Conservation (phyloP, 2,329 filamentous ascomycete genomes). For the Penicillium sp. region DNA sequence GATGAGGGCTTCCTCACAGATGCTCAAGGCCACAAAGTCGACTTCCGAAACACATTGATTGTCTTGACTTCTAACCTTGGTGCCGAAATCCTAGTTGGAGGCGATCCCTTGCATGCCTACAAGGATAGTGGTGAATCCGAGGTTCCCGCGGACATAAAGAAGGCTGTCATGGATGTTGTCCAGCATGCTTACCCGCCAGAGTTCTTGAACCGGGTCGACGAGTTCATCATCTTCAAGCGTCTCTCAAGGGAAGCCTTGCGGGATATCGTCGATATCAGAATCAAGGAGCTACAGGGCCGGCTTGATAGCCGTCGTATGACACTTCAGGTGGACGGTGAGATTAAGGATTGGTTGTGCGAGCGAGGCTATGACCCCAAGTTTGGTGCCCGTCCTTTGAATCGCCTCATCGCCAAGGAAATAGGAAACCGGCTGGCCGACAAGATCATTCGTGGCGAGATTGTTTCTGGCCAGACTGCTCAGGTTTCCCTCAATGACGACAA, state of each 20-base stretch:
- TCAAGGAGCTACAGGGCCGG: constrained; percentile 78
- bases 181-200: constrained; percentile 76
- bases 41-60: constrained; percentile 95
- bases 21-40: constrained; percentile 91
- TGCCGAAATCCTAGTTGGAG: constrained; percentile 83
- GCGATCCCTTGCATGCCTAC: constrained; percentile 65
- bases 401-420: constrained; percentile 87
- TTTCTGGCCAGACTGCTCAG: constrained; percentile 70
- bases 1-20: constrained; percentile 97
- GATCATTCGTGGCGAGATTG: constrained; percentile 84
- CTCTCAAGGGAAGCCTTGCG: constrained; percentile 75
- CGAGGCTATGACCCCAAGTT: constrained; percentile 89
- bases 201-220: constrained; percentile 94
- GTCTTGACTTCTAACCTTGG: constrained; percentile 95
- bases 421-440: constrained; percentile 85
- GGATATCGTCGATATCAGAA: constrained; percentile 90
- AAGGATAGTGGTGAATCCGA: constrained; percentile 65
- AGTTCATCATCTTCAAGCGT: constrained; percentile 94
- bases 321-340: constrained; percentile 68
- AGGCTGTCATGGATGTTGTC: constrained; percentile 87
- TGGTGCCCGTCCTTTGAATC: constrained; percentile 86
- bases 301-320: constrained; percentile 83
- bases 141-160: constrained; percentile 71
- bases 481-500: constrained; percentile 68
- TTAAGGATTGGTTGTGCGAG: constrained; percentile 84